Percentiles rank a stretch among this genome's conserved stretches.
Conservation (phyloP, 1,284 basidiomycete genomes). For the Fistulina hepatica region DNA sequence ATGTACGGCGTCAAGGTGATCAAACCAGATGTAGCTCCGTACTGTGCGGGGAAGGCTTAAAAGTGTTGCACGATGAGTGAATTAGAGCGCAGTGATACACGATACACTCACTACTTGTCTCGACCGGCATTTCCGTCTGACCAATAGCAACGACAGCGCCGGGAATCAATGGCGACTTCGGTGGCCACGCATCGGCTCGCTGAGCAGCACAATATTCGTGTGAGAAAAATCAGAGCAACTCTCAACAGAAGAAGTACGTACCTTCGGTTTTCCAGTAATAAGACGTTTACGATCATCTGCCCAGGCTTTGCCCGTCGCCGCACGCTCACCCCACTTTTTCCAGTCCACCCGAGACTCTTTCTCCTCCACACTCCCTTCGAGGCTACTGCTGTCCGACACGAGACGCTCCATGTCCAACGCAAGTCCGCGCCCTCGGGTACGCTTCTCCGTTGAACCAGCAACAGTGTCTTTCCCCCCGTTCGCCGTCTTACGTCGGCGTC, state of each 20-base stretch:
- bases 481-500: constrained; percentile 9
- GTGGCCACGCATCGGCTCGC: too few relatives aligned
- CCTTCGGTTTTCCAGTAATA: constrained; percentile 27
- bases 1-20: constrained; percentile 41
- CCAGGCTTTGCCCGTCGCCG: constrained; percentile 34
- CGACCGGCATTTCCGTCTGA: constrained; percentile 15
- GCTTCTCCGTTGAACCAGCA: neutral
- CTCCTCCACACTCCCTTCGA: constrained; percentile 10
- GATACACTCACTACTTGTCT: constrained; percentile 31
- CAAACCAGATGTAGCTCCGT: constrained; percentile 41
- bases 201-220: too few relatives aligned
- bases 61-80: constrained; percentile 6
- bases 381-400: neutral
- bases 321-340: constrained; percentile 43
- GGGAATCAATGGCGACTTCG: constrained; percentile 5
- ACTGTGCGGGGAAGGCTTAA: constrained; percentile 51
- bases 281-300: constrained; percentile 32
- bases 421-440: neutral
- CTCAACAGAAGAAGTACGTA: too few relatives aligned
- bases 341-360: constrained; percentile 28
- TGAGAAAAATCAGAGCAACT: too few relatives aligned
- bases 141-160: constrained; percentile 6
- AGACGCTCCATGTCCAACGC: neutral
- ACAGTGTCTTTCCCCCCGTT: constrained; percentile 5
- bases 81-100: constrained; percentile 4